These are phyloP conservation scores for Lupinus albus DNA, from an alignment of 306 rosid species.

Conservation along the genomic window DNA sequence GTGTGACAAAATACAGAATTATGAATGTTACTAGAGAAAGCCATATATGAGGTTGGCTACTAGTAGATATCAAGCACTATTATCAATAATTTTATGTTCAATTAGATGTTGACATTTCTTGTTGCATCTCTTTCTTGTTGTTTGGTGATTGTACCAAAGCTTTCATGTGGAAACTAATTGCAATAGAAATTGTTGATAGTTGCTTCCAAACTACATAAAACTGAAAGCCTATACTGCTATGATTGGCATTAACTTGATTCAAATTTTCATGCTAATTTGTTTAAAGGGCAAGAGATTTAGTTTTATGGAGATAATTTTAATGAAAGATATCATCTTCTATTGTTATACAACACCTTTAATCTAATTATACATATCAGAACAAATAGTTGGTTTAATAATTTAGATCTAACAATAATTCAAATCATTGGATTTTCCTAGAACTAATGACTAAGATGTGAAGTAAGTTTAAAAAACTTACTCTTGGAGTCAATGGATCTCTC, in stretches of 20 bases:
- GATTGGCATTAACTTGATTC: constrained; percentile 42
- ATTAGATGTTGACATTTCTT: constrained; percentile 41
- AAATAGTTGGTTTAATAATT: too few species aligned
- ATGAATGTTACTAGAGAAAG: constrained; percentile 39
- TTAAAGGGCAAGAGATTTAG: neutral
- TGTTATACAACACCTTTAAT: too few species aligned
- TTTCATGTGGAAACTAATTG: constrained; percentile 39
- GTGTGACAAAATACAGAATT: constrained; percentile 19
- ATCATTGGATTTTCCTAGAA: too few species aligned
- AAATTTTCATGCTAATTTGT: constrained; percentile 25
- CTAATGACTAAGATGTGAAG: too few species aligned
- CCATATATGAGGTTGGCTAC: constrained; percentile 37
- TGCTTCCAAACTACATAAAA: constrained; percentile 52
- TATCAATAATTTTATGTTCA: constrained; percentile 39
- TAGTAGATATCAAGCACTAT: constrained; percentile 41
- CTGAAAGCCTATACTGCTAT: constrained; percentile 34
- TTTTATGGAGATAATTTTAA: too few species aligned
- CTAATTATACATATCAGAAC: too few species aligned
- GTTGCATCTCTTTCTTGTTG: constrained; percentile 43
- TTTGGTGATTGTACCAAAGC: constrained; percentile 44
- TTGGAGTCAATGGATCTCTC: too few species aligned
- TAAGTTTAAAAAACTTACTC: too few species aligned
- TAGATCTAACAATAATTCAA: too few species aligned
- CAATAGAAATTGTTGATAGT: constrained; percentile 40
- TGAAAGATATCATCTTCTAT: too few species aligned